phyloP scores from a whole-genome alignment of 129 eudicot genomes.

The Arctium minus region DNA sequence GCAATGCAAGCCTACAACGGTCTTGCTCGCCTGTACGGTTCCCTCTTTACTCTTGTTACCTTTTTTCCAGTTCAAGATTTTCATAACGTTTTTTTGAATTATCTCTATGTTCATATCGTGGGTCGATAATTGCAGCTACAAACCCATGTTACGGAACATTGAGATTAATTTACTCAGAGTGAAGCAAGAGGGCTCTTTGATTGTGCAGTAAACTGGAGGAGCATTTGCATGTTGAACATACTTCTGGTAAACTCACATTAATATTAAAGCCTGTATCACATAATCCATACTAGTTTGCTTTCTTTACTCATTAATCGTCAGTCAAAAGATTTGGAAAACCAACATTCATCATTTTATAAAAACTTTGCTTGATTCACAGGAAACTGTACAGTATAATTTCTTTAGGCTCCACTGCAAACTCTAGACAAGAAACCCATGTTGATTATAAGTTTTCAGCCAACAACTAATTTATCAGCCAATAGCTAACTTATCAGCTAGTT shows the following conservation, averaged over 20 bases:
- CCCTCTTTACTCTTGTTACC: not conserved
- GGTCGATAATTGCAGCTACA: conserved; percentile 54
- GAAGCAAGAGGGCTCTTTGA: conserved; percentile 76
- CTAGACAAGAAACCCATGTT: conserved; percentile 23
- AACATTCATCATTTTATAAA: conserved; percentile 23
- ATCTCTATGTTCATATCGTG: not conserved
- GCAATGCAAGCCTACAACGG: conserved; percentile 75
- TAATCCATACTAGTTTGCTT: not conserved
- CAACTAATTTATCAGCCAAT: too few relatives aligned
- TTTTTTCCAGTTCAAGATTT: not conserved
- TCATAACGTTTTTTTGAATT: not conserved
- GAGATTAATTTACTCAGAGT: conserved; percentile 82
- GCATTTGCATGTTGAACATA: conserved; percentile 17
- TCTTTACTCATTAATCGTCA: conserved; percentile 4
- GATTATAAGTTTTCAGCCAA: not conserved
- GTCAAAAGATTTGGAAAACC: conserved; percentile 7
- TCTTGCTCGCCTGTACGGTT: conserved; percentile 82
- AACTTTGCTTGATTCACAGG: conserved; percentile 9
- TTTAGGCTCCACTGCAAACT: conserved; percentile 9
- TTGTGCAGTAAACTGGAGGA: conserved; percentile 44
- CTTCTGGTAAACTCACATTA: conserved; percentile 11
- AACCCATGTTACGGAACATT: conserved; percentile 85
- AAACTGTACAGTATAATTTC: conserved; percentile 29
- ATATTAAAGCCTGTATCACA: conserved; percentile 5
- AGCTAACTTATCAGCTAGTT: too few relatives aligned